Base-by-base conservation (phyloP, 768 basidiomycete genomes). In the Lactarius tabidus region DNA sequence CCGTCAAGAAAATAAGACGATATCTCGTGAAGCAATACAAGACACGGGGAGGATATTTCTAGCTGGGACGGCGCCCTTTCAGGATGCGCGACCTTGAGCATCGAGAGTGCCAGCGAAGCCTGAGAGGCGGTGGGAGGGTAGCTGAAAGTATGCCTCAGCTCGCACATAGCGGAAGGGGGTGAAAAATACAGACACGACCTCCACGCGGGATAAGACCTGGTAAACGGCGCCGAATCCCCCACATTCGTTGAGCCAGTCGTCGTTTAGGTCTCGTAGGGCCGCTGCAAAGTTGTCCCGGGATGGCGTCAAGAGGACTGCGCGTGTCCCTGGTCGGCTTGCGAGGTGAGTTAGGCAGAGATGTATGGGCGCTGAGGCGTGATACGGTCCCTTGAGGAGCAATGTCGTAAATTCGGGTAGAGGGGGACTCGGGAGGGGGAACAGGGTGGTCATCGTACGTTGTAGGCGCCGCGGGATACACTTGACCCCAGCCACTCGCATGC, bases 341-440 rank as follows among this genome's bases (percentile, higher is more conserved):
- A 78, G 66, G 66, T 79, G 76, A 0, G 89, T 88, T 33, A 89
- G 73, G 43, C 83, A 80, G 39, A 91, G 77, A 67, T 89, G 85
- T 56, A 93, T 76, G 4, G 89, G 89, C 6, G 89, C 86, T 4
- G 91, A 87, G 23, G 87, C 74, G 58, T 84, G 85, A 71, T 85
- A 88, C 0, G 77, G 64, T 1, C 91, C 91, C 29, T 82, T 79
- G 36, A 92, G 75, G 15, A 92, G 77, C n/a, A 91, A 72, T 6
- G 84, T 80, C 20, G 73, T 75, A 75, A 85, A 89, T 1, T 68
- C 69, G 5, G 89, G 88, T n/a, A 89, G 74, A 9, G 71, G 54
- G 20, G 82, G 81, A 3, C 77, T 77, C 56, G 78, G 73, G 8
- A 71, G 71, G 38, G 82, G 77, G 52, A 82, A 82, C 18, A 85